phyloP scores from a whole-genome alignment of 441 rosid genomes.

The Jatropha multifida region DNA sequence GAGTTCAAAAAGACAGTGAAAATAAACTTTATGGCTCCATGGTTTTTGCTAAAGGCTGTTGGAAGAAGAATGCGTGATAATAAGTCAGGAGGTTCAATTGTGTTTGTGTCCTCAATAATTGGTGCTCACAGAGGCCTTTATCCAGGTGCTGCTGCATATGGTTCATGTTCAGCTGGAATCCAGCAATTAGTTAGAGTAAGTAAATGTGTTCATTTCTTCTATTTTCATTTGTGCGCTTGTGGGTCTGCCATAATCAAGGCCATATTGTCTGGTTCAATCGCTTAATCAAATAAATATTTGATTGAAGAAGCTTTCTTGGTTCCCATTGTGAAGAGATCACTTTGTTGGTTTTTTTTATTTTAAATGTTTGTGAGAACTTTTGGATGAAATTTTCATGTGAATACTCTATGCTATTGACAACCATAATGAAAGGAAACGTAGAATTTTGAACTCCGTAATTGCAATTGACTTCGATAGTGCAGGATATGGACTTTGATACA shows the following conservation, averaged over 20 bases:
- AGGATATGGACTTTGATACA: too few species aligned
- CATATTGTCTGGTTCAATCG: background rate
- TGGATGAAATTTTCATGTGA: background rate
- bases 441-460: too few species aligned
- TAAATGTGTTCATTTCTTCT: background rate
- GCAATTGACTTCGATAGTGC: too few species aligned
- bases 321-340: background rate
- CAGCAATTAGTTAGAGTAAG: conserved; percentile 81
- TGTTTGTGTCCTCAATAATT: conserved; percentile 56
- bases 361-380: background rate
- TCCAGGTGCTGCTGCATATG: conserved; percentile 79
- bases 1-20: conserved; percentile 57
- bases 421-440: background rate
- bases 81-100: conserved; percentile 65
- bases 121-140: conserved; percentile 78
- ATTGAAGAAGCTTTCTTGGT: background rate
- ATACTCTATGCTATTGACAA: too few species aligned
- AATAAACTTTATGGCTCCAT: conserved; percentile 70
- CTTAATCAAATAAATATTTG: background rate
- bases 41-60: conserved; percentile 79
- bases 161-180: conserved; percentile 68
- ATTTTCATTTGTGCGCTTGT: background rate
- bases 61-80: conserved; percentile 61
- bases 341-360: background rate
- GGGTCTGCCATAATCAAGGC: background rate